Conservation (phyloP, 331 rosid genomes). For the Rosa hybrid region DNA sequence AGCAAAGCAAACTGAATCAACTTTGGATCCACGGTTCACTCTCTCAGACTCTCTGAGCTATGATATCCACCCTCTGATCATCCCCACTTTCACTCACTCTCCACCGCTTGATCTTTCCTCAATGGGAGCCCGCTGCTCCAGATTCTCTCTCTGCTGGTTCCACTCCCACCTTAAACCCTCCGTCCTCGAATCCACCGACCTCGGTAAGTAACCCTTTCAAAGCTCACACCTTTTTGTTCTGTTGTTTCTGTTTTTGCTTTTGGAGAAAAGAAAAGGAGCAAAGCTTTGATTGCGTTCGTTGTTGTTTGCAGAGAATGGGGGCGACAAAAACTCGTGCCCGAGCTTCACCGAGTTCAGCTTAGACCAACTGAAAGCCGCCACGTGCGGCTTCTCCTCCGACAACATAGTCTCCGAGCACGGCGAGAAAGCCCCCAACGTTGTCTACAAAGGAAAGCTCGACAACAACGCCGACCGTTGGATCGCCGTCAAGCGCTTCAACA, state of each 20-base stretch:
- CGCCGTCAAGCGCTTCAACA: conserved; percentile 93
- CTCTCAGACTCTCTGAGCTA: conserved; percentile 9
- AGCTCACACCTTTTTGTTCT: background rate
- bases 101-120: conserved; percentile 26
- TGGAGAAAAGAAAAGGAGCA: background rate
- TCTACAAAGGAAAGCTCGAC: conserved; percentile 76
- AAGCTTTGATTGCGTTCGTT: background rate
- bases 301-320: conserved; percentile 68
- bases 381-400: conserved; percentile 70
- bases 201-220: conserved; percentile 39
- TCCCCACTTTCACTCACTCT: conserved; percentile 17
- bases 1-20: background rate
- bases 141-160: conserved; percentile 84
- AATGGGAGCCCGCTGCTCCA: conserved; percentile 96
- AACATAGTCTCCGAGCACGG: conserved; percentile 95
- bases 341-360: conserved; percentile 71
- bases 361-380: conserved; percentile 71
- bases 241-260: background rate
- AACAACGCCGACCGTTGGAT: conserved; percentile 46
- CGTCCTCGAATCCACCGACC: conserved; percentile 76
- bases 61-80: conserved; percentile 45
- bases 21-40: conserved; percentile 20
- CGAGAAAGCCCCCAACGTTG: conserved; percentile 90
- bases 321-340: conserved; percentile 54
- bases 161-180: conserved; percentile 73